phyloP scores from a whole-genome alignment of 2,329 filamentous ascomycete species.

The Pseudonectria buxi region DNA sequence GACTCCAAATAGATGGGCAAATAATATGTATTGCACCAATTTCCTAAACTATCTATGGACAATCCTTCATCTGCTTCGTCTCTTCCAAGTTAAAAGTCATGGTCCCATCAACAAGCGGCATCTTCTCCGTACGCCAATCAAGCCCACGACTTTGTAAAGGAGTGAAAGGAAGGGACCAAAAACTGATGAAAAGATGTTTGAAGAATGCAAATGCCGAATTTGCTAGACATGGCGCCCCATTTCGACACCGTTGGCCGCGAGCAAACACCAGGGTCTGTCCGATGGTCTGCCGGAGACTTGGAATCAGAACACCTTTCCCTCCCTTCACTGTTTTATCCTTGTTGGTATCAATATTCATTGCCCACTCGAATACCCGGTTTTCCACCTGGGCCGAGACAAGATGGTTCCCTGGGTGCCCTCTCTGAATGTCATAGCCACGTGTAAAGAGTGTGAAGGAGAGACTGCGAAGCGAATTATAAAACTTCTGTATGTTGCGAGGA shows the following conservation, averaged over 20 bases:
- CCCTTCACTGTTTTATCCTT: slow-evolving; percentile 20
- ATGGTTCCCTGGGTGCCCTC: slow-evolving; percentile 18
- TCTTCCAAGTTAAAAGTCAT: slow-evolving; percentile 5
- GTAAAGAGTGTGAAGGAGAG: slow-evolving; percentile 31
- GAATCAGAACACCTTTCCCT: slow-evolving; percentile 13
- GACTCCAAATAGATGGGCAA: slow-evolving; percentile 13
- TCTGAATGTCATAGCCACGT: slow-evolving; percentile 24
- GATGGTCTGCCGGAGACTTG: slow-evolving; percentile 19
- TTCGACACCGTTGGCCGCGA: slow-evolving; percentile 20
- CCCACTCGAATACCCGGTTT: slow-evolving; percentile 18
- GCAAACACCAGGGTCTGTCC: slow-evolving; percentile 15
- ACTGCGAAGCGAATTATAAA: slow-evolving; percentile 35
- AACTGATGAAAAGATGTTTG: slow-evolving; percentile 7
- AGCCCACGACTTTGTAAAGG: slow-evolving; percentile 5
- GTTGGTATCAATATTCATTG: slow-evolving; percentile 25
- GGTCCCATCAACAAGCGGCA: slow-evolving; percentile 7
- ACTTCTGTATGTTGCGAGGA: slow-evolving; percentile 18
- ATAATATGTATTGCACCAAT: slow-evolving; percentile 23
- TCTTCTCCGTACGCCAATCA: slow-evolving; percentile 7
- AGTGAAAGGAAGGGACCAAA: slow-evolving; percentile 6
- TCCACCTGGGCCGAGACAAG: slow-evolving; percentile 24
- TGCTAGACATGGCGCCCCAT: slow-evolving; percentile 21
- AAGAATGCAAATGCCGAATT: slow-evolving; percentile 26
- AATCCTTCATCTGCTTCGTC: slow-evolving; percentile 9
- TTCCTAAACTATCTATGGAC: slow-evolving; percentile 25